Evolutionary conservation across 768 basidiomycete species (phyloP).

Genomic region (Tephrocybe sp.): DNA sequence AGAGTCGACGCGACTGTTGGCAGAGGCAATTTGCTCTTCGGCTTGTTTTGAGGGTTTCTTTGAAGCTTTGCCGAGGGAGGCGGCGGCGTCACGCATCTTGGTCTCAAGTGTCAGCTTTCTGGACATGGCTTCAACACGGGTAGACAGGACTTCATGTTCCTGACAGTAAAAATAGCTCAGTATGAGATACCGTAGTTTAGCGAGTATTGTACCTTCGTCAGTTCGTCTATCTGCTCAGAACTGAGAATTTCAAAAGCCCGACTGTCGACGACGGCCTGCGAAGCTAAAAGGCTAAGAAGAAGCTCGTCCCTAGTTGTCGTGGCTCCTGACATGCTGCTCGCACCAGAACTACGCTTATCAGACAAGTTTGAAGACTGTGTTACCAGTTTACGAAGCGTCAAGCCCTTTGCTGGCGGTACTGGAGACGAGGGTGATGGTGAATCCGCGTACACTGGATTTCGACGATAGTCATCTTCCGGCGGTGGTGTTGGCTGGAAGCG

Average conservation of each 20-base stretch:
- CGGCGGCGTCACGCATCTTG: constrained; percentile 85
- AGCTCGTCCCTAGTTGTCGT: constrained; percentile 78
- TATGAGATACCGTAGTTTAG: constrained; percentile 9
- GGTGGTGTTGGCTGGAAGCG: constrained; percentile 27
- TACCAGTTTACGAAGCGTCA: constrained; percentile 13
- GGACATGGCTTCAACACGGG: constrained; percentile 62
- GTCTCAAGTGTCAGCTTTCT: constrained; percentile 81
- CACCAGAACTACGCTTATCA: constrained; percentile 32
- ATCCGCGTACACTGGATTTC: constrained; percentile 19
- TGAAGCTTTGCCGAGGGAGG: constrained; percentile 65
- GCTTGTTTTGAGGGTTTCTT: constrained; percentile 64
- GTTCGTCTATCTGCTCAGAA: constrained; percentile 48
- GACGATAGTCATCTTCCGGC: constrained; percentile 20
- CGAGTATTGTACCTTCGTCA: constrained; percentile 43
- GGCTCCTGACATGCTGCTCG: constrained; percentile 31
- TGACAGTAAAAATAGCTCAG: constrained; percentile 26
- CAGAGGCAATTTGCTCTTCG: constrained; percentile 67
- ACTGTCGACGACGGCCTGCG: constrained; percentile 93
- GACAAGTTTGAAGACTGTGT: constrained; percentile 14
- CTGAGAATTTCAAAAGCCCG: constrained; percentile 76
- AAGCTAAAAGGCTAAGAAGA: constrained; percentile 85
- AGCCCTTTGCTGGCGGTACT: constrained; percentile 7
- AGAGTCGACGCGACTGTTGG: constrained; percentile 70
- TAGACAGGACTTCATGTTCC: constrained; percentile 74
- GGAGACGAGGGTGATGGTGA: constrained; percentile 17